Evolutionary conservation across 148 eudicot species (phyloP).

Genomic region (Spergularia marina): DNA sequence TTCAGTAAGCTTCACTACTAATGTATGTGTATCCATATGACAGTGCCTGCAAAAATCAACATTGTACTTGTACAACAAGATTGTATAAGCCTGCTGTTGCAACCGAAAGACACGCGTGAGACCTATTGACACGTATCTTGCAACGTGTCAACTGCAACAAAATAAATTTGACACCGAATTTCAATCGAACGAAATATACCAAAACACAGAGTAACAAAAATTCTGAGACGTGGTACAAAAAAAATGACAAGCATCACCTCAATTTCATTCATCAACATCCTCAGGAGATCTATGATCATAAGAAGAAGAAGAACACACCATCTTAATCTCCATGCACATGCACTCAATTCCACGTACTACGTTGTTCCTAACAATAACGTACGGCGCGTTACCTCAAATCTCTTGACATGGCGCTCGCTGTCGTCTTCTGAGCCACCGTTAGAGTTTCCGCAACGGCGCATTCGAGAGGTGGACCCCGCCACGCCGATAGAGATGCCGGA

Average conservation of each 20-base stretch:
- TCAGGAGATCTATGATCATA: slow-evolving; percentile 10
- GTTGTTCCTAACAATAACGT: not conserved
- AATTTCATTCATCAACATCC: not conserved
- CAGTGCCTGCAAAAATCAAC: too few species aligned
- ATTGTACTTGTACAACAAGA: too few species aligned
- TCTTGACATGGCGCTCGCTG: not conserved
- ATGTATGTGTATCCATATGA: too few species aligned
- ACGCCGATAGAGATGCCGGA: slow-evolving; percentile 20
- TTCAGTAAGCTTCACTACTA: too few species aligned
- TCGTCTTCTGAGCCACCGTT: slow-evolving; percentile 9
- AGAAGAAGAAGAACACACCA: not conserved
- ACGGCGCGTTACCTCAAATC: not conserved
- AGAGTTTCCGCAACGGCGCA: slow-evolving; percentile 21
- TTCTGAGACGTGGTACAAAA: not conserved
- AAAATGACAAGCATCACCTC: slow-evolving; percentile 13
- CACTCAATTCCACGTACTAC: not conserved
- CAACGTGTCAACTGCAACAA: not conserved
- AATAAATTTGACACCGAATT: too few species aligned
- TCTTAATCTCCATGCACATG: not conserved
- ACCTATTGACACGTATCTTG: not conserved
- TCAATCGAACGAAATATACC: not conserved
- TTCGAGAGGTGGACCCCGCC: slow-evolving; percentile 13
- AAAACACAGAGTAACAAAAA: not conserved
- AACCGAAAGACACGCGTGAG: not conserved
- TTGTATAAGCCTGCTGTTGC: too few species aligned